These are phyloP conservation scores for Desmodesmus armatus DNA, from an alignment of 139 green algal species.

Conservation along the genomic window DNA sequence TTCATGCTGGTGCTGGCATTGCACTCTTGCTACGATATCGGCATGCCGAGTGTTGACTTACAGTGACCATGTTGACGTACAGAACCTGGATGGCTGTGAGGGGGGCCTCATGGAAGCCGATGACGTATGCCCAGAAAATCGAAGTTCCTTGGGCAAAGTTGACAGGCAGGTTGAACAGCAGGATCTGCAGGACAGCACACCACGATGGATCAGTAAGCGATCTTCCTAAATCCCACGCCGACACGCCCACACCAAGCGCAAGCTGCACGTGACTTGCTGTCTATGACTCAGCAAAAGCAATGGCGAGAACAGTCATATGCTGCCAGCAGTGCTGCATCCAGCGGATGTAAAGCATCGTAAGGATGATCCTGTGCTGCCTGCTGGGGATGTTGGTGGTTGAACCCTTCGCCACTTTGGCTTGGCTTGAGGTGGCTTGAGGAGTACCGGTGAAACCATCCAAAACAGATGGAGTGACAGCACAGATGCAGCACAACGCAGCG, in stretches of 20 bases:
- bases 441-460: neutral
- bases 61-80: conserved; percentile 96
- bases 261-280: too few species aligned
- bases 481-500: neutral
- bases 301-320: too few species aligned
- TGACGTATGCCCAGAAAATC: conserved; percentile 91
- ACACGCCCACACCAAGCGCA: neutral
- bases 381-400: too few species aligned
- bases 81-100: conserved; percentile 74
- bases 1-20: neutral
- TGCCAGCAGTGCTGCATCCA: too few species aligned
- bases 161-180: conserved; percentile 63
- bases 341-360: too few species aligned
- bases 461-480: neutral
- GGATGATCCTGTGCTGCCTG: too few species aligned
- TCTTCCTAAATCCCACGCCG: too few species aligned
- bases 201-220: too few species aligned
- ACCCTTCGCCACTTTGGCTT: too few species aligned
- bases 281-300: too few species aligned
- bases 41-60: neutral
- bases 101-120: conserved; percentile 77
- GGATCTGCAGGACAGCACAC: too few species aligned
- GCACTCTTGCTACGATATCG: neutral
- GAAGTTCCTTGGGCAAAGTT: conserved; percentile 55
- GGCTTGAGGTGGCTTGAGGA: too few species aligned